Conservation (phyloP, 1,284 basidiomycete species). For the Apiotrichum gracile region DNA sequence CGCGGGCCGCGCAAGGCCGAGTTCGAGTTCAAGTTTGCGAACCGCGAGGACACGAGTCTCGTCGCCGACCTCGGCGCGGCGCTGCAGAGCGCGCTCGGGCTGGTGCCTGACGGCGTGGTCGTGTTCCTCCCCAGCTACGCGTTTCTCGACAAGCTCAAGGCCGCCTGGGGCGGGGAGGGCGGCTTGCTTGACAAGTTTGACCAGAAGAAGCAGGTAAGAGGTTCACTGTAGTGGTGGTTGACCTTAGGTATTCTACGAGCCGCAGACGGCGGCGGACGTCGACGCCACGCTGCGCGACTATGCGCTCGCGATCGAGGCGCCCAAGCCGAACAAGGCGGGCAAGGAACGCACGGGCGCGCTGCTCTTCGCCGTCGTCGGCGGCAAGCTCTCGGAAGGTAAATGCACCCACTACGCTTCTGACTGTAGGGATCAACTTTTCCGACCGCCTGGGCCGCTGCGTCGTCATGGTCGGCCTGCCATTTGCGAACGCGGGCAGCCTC, state of each 20-base stretch:
- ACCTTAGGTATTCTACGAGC: constrained; percentile 80
- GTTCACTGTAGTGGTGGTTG: too few species aligned
- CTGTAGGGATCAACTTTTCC: constrained; percentile 76
- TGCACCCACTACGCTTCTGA: neutral
- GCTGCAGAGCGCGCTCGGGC: constrained; percentile 67
- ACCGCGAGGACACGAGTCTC: constrained; percentile 61
- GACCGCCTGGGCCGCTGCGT: constrained; percentile 84
- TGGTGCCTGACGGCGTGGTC: constrained; percentile 82
- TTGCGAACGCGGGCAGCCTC: constrained; percentile 81
- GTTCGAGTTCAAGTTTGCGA: constrained; percentile 77
- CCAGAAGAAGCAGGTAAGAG: constrained; percentile 63
- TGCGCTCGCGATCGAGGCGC: constrained; percentile 53
- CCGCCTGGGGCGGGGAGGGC: constrained; percentile 58
- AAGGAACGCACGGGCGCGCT: constrained; percentile 10
- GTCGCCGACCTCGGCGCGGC: constrained; percentile 79
- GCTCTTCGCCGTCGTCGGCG: constrained; percentile 83
- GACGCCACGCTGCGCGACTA: constrained; percentile 74
- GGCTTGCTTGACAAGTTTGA: constrained; percentile 60
- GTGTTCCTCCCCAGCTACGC: constrained; percentile 92
- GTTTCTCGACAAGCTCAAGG: constrained; percentile 66
- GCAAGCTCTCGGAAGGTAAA: constrained; percentile 85
- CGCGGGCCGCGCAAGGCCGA: constrained; percentile 70
- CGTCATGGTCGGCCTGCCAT: constrained; percentile 85
- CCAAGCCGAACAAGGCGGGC: neutral
- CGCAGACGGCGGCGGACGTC: constrained; percentile 67